phyloP scores from a whole-genome alignment of 108 stramenopile species.

The Craspedostauros australis region DNA sequence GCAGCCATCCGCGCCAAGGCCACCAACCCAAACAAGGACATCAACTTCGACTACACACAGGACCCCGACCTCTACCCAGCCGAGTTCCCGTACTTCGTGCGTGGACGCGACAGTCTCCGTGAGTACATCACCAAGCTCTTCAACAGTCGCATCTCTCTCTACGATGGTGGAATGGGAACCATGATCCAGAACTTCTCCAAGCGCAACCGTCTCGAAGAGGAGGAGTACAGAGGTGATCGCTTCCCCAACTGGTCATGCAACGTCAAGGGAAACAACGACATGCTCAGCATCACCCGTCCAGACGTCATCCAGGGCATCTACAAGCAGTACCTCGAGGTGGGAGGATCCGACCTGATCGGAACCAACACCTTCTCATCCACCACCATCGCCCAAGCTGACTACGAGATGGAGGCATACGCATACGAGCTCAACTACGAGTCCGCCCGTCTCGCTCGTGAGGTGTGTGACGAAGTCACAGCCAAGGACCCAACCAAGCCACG shows the following conservation, averaged over 20 bases:
- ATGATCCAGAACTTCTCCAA: slow-evolving; percentile 95
- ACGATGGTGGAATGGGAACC: slow-evolving; percentile 97
- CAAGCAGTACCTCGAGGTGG: slow-evolving; percentile 81
- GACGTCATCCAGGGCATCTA: slow-evolving; percentile 89
- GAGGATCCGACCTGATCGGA: slow-evolving; percentile 88
- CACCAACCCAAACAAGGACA: slow-evolving; percentile 32
- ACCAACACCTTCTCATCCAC: slow-evolving; percentile 96
- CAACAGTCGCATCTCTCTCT: slow-evolving; percentile 72
- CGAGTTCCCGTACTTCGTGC: slow-evolving; percentile 76
- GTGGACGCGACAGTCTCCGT: slow-evolving; percentile 80
- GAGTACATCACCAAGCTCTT: slow-evolving; percentile 78
- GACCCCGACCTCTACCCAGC: slow-evolving; percentile 47
- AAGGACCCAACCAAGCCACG: slow-evolving; percentile 89
- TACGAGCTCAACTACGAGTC: slow-evolving; percentile 90
- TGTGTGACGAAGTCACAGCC: slow-evolving; percentile 88
- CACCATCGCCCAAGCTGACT: slow-evolving; percentile 95
- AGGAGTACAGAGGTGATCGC: slow-evolving; percentile 87
- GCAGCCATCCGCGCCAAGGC: slow-evolving; percentile 66
- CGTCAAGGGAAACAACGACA: slow-evolving; percentile 96
- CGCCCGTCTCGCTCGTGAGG: slow-evolving; percentile 88
- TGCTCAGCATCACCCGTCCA: slow-evolving; percentile 91
- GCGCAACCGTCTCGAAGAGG: slow-evolving; percentile 83
- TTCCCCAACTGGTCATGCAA: slow-evolving; percentile 82
- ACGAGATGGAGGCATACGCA: slow-evolving; percentile 87
- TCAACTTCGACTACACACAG: slow-evolving; percentile 63